Conservation (phyloP, 352 stramenopile genomes). For the Achlya hypogyna region DNA sequence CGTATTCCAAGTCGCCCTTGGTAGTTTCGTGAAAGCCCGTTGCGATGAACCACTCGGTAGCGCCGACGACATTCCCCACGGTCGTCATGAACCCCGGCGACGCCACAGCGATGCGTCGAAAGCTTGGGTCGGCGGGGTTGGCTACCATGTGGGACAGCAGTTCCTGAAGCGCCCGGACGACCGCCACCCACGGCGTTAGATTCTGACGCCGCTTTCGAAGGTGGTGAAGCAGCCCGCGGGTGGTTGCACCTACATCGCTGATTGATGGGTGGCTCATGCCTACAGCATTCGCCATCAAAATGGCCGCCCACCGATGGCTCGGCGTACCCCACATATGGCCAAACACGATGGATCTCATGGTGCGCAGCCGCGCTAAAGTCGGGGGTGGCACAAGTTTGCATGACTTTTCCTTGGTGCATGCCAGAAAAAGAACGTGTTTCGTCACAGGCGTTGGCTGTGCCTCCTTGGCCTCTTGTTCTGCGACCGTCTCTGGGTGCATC, state of each 20-base stretch:
- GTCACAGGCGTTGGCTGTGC: not conserved
- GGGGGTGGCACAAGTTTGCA: not conserved
- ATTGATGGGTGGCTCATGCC: not conserved
- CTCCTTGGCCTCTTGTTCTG: not conserved
- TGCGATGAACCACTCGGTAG: not conserved
- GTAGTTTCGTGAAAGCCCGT: not conserved
- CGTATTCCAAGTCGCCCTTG: not conserved
- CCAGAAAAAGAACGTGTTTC: not conserved
- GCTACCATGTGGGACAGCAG: not conserved
- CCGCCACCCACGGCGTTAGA: not conserved
- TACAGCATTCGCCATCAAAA: not conserved
- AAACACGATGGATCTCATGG: not conserved
- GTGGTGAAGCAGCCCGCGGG: not conserved
- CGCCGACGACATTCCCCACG: not conserved
- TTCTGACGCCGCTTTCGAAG: not conserved
- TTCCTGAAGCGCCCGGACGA: not conserved
- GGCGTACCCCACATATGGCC: not conserved
- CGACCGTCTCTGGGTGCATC: not conserved
- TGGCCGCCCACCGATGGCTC: not conserved
- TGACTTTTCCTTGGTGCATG: not conserved
- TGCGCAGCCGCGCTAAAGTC: not conserved
- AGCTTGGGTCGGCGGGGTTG: not conserved
- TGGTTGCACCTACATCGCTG: not conserved
- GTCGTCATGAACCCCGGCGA: not conserved
- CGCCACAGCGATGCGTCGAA: not conserved